Evolutionary conservation across 2,329 filamentous ascomycete species (phyloP).

Genomic region (Colletotrichum musicola): DNA sequence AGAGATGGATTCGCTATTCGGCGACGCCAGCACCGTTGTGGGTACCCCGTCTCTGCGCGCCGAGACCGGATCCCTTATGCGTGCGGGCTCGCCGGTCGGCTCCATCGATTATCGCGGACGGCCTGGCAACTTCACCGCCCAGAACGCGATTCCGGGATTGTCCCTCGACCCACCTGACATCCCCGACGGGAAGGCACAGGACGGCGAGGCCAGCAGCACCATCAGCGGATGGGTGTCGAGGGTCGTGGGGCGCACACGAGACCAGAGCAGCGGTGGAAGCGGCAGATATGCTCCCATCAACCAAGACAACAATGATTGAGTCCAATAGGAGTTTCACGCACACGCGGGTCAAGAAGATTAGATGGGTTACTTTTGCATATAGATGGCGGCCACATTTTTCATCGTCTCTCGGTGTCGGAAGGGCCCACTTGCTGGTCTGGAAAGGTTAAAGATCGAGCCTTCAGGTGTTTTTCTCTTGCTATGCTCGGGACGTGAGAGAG

Average conservation of each 20-base stretch:
- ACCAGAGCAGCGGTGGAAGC: constrained; percentile 51
- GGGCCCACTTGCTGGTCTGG: constrained; percentile 20
- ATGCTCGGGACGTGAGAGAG: too few species aligned
- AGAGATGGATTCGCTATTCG: constrained; percentile 96
- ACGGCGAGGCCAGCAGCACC: constrained; percentile 54
- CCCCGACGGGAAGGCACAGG: constrained; percentile 58
- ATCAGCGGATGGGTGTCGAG: constrained; percentile 64
- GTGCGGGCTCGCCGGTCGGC: constrained; percentile 81
- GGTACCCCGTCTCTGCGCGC: constrained; percentile 79
- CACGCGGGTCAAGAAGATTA: constrained; percentile 27
- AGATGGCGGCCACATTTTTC: constrained; percentile 46
- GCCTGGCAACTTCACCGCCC: constrained; percentile 64
- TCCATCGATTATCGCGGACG: constrained; percentile 78
- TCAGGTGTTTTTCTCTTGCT: background rate
- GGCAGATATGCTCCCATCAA: constrained; percentile 55
- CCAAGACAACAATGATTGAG: constrained; percentile 52
- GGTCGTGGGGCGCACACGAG: constrained; percentile 54
- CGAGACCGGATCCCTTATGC: constrained; percentile 86
- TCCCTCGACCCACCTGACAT: constrained; percentile 84
- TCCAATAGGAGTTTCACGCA: constrained; percentile 1
- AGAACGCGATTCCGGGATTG: constrained; percentile 81
- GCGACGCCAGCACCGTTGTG: constrained; percentile 87
- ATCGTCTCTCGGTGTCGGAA: constrained; percentile 11
- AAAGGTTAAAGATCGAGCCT: constrained; percentile 21
- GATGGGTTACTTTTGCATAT: constrained; percentile 50